A percentile compares a stretch with the other conserved stretches of the same genome.
These are phyloP conservation scores for Penstemon newberryi DNA, from an alignment of 257 asterid species.

Conservation along the genomic window DNA sequence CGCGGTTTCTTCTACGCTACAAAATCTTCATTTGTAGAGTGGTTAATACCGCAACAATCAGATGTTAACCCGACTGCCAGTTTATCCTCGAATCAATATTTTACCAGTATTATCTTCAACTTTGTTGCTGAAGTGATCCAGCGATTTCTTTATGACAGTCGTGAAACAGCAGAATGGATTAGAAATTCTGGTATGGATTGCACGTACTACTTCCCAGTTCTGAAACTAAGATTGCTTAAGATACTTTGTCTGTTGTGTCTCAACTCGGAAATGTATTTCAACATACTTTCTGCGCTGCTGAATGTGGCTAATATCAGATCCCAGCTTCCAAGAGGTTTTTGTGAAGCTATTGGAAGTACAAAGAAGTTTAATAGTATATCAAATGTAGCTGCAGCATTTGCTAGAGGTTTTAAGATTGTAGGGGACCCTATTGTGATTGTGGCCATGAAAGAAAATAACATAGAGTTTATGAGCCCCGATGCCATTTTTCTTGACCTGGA, in stretches of 20 bases:
- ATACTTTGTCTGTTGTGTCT: constrained; percentile 46
- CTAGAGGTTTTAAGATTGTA: constrained; percentile 42
- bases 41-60: constrained; percentile 29
- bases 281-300: constrained; percentile 20
- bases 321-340: constrained; percentile 39
- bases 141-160: constrained; percentile 20
- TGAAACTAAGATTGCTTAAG: constrained; percentile 46
- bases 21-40: constrained; percentile 52
- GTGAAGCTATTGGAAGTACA: constrained; percentile 30
- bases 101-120: background rate
- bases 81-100: background rate
- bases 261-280: constrained; percentile 33
- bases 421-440: constrained; percentile 58
- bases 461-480: constrained; percentile 26
- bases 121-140: constrained; percentile 24
- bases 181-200: background rate
- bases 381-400: constrained; percentile 23
- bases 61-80: constrained; percentile 25
- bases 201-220: constrained; percentile 31
- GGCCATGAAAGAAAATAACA: constrained; percentile 12
- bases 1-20: constrained; percentile 39
- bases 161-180: constrained; percentile 42
- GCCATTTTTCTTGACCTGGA: constrained; percentile 41
- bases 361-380: background rate
- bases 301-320: constrained; percentile 8